Conservation (phyloP, 2,329 filamentous ascomycete species). For the Pseudodiploospora longispora region DNA sequence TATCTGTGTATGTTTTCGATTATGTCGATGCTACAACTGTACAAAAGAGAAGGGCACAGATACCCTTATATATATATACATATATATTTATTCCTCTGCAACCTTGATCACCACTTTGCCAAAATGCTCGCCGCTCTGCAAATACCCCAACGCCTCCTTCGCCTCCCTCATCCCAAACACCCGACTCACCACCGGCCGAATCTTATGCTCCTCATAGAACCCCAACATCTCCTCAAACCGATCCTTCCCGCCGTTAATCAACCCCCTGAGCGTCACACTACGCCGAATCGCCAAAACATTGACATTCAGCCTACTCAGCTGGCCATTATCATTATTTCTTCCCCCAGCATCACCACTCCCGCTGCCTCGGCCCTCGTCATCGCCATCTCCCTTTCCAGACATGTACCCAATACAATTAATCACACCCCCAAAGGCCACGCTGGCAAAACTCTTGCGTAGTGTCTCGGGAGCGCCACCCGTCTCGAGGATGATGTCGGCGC, state of each 20-base stretch:
- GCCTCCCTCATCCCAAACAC: constrained; percentile 39
- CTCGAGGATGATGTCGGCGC: constrained; percentile 49
- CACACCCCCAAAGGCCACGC: constrained; percentile 45
- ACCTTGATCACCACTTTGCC: constrained; percentile 48
- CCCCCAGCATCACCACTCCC: constrained; percentile 2
- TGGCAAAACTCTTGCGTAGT: constrained; percentile 42
- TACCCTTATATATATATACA: too few relatives aligned
- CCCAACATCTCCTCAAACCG: constrained; percentile 45
- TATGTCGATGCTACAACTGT: constrained; percentile 3
- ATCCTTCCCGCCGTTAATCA: constrained; percentile 52
- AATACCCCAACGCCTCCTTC: constrained; percentile 42
- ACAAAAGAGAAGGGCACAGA: too few relatives aligned
- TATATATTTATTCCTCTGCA: not conserved
- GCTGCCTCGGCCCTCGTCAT: constrained; percentile 18
- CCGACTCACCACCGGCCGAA: constrained; percentile 40
- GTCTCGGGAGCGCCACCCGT: constrained; percentile 42
- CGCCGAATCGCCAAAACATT: constrained; percentile 45
- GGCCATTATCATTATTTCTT: constrained; percentile 2
- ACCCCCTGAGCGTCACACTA: constrained; percentile 42
- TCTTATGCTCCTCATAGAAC: constrained; percentile 35
- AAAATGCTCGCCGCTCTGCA: constrained; percentile 46
- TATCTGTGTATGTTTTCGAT: too few relatives aligned
- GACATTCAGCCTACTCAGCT: constrained; percentile 44
- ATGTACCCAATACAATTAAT: constrained; percentile 45
- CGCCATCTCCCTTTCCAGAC: constrained; percentile 45